Base-by-base conservation (phyloP, 2,329 filamentous ascomycete species). In the Alternaria triticina region DNA sequence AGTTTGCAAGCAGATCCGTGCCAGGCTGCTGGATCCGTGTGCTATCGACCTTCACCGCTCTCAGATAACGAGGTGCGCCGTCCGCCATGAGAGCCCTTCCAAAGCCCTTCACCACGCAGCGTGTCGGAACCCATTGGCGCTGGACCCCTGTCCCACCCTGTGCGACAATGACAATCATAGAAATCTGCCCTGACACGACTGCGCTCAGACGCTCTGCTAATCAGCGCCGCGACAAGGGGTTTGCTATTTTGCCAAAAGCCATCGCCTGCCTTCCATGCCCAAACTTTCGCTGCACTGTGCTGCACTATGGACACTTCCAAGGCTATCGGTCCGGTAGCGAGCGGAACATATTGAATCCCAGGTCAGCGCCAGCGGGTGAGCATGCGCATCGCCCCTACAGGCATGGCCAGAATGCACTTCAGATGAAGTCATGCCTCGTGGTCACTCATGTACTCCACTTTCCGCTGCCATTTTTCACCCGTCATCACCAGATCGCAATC, bases 1-100 rank as follows among this genome's bases (percentile, higher is more conserved):
- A 60, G 61, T 74, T 69, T 63, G 58, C 72, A 70, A 69, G 74
- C 58, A 72, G 72, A 76, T 75, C 73, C 52, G 70, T 71, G 70
- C 72, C 73, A 73, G 57, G 23, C 61, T 51, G 46, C 67, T 70
- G 74, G 74, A 70, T 64, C 60, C 45, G 47, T 59, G 54, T 59
- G 55, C 52, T 52, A 44, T 59, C 60, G 17, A 47, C 61, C 69
- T 70, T 70, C 71, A 69, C 69, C 69, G 66, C 67, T 71, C 70
- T 64, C 61, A 64, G 61, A 64, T 52, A 67, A 57, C 54, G 59
- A 40, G 15, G 52, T 57, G 59, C 54, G 30, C 47, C 54, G 40
- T 56, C 46, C 62, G 61, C 62, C 55, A 56, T 46, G 25, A 45
- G n/a, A 17, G 46, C 61, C 61, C 63, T 65, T 62, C 59, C 25